These are phyloP conservation scores for Wickerhamomyces mucosus DNA, from an alignment of 805 yeast genomes.

Conservation along the genomic window DNA sequence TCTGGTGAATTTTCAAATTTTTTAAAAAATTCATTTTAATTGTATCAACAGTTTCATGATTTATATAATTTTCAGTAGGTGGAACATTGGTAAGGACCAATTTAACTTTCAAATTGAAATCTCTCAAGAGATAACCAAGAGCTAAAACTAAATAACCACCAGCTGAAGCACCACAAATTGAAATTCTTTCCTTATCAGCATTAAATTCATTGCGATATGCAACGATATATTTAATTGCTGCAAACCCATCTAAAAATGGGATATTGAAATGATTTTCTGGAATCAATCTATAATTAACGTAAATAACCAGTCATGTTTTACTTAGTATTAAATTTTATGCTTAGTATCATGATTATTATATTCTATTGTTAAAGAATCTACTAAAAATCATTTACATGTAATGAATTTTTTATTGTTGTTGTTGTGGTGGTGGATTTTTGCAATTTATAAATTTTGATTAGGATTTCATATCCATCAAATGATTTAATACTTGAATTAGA, in stretches of 20 bases:
- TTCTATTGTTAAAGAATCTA: neutral
- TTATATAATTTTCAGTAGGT: conserved; percentile 1
- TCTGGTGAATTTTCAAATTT: conserved; percentile 1
- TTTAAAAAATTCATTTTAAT: neutral
- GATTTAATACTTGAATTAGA: neutral
- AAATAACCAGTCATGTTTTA: too few relatives aligned
- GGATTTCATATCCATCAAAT: conserved; percentile 1
- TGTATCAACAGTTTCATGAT: neutral
- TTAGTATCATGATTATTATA: neutral
- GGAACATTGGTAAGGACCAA: conserved; percentile 1
- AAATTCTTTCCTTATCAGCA: neutral
- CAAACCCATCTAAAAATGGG: neutral
- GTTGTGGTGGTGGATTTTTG: too few relatives aligned
- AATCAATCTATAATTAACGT: neutral
- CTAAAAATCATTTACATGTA: neutral
- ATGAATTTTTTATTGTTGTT: neutral
- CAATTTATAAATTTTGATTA: neutral
- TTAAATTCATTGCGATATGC: neutral
- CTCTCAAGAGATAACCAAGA: conserved; percentile 1
- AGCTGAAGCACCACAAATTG: conserved; percentile 2
- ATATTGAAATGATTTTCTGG: neutral
- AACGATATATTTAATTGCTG: neutral
- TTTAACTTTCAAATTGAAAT: neutral
- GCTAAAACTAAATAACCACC: conserved; percentile 1
- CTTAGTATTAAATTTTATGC: too few relatives aligned